Evolutionary conservation across 2,329 filamentous ascomycete species (phyloP), one percentile per base, ranked within the genome.

Genomic region (Stachybotrys chlorohalonatus): DNA sequence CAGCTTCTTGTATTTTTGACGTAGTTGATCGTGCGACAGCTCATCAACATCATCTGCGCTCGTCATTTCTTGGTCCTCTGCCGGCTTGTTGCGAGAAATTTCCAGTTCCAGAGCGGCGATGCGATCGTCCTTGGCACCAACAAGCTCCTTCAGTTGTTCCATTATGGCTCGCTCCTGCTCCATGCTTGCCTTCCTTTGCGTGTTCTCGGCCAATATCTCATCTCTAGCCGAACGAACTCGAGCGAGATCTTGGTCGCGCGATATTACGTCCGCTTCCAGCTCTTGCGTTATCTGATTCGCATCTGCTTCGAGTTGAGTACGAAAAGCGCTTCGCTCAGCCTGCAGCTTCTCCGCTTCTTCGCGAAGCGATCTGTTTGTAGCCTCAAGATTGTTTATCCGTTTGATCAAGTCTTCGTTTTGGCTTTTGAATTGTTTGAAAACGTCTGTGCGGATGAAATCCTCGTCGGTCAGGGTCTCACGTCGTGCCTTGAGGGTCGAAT

Each of bases 371-470:
- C 87, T 85, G 68, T 96, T 96, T 11, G 86, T 88, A 4, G 90
- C 90, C 70, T 97, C 93, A 13, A 97, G 73, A 63, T 93, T 86
- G 68, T 99, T 99, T 64, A 96, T 85, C 45, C 90, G 86, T 69
- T 90, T 93, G 62, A 96, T 90, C 8, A 95, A 82, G 62, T 97
- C 93, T 65, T 97, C 94, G 63, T 95, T 89, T 64, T 96, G 90
- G 30, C 81, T 82, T 72, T 92, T 95, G 65, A 96, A 81, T 58
- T 89, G 84, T 72, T 96, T 97, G 79, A 96, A 99, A 3, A 96
- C 80, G 63, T 96, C 91, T 5, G 91, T 96, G 55, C 90, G 85
- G 47, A 91, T 86, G 66, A 95, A 97, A 63, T 99, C 94, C 58
- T 99, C 94, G 64, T 99, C 94, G 0, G 89, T 87, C 49, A 92